A percentile compares a stretch with the other conserved stretches of the same genome.
These are phyloP conservation scores for Huiozyma naganishii DNA, from an alignment of 805 yeast genomes.

Conservation along the genomic window DNA sequence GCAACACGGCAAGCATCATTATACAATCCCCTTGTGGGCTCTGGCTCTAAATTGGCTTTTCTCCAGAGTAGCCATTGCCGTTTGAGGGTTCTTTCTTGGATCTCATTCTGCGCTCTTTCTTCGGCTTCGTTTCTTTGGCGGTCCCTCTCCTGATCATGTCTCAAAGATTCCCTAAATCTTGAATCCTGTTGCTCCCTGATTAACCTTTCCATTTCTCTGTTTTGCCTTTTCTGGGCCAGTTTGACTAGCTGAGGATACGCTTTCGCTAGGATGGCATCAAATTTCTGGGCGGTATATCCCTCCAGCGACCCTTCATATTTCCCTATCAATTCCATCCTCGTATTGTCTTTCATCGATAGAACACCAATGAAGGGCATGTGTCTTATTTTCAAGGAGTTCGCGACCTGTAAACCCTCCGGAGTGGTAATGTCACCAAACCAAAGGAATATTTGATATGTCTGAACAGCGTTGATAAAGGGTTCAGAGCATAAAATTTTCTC, in stretches of 20 bases:
- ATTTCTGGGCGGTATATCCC: constrained; percentile 9
- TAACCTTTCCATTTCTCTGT: constrained; percentile 44
- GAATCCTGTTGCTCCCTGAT: constrained; percentile 65
- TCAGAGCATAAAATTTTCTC: constrained; percentile 43
- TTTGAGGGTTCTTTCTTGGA: constrained; percentile 15
- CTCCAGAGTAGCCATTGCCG: constrained; percentile 44
- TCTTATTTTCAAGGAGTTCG: constrained; percentile 60
- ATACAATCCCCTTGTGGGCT: constrained; percentile 17
- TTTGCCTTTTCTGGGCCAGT: constrained; percentile 53
- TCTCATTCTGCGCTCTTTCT: constrained; percentile 21
- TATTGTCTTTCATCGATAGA: constrained; percentile 50
- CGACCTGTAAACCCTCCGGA: constrained; percentile 75
- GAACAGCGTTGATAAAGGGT: constrained; percentile 37
- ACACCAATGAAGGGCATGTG: constrained; percentile 77
- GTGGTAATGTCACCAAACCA: constrained; percentile 88
- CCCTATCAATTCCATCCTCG: constrained; percentile 23
- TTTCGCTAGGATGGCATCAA: constrained; percentile 16
- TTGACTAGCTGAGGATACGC: constrained; percentile 33
- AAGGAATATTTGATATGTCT: constrained; percentile 43
- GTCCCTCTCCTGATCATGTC: constrained; percentile 50
- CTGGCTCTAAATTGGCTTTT: constrained; percentile 24
- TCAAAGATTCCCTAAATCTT: constrained; percentile 62
- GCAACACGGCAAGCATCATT: constrained; percentile 50
- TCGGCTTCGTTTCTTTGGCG: constrained; percentile 21
- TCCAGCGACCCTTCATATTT: constrained; percentile 17